Evolutionary conservation across 106 monocot species (phyloP).

Genomic region (Apostasia shenzhenica): DNA sequence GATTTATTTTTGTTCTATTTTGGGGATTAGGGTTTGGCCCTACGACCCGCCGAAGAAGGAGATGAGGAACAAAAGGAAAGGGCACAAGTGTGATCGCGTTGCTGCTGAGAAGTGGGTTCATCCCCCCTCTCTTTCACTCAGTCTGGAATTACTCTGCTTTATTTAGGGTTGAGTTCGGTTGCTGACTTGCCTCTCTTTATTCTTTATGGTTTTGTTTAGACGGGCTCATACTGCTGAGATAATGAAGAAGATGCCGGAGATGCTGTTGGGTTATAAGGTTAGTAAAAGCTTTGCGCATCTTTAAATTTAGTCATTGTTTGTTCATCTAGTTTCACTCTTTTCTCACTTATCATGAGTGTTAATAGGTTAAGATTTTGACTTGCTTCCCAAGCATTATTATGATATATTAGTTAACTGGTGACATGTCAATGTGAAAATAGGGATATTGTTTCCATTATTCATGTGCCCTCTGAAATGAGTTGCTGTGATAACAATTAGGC

Average conservation of each 20-base stretch:
- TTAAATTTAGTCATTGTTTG: neutral
- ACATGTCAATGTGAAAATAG: no score
- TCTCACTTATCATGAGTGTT: neutral
- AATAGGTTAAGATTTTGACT: neutral
- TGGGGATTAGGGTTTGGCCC: constrained; percentile 61
- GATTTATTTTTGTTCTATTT: neutral
- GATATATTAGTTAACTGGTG: no score
- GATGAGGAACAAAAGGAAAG: constrained; percentile 86
- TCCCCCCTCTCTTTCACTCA: neutral
- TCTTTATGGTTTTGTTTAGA: constrained; percentile 20
- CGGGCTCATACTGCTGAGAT: constrained; percentile 85
- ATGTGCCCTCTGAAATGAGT: no score
- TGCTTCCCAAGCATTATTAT: no score
- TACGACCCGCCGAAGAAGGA: constrained; percentile 86
- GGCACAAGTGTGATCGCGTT: constrained; percentile 90
- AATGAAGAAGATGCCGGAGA: constrained; percentile 99
- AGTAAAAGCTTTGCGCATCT: neutral
- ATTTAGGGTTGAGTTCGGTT: neutral
- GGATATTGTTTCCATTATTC: no score
- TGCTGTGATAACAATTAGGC: no score
- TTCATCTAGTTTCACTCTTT: neutral
- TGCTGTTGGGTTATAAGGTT: constrained; percentile 96
- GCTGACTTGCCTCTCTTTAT: neutral
- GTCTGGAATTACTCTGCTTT: neutral
- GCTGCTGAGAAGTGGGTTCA: constrained; percentile 76